A percentile compares a stretch with the other conserved stretches of the same genome.
Evolutionary conservation across 1,284 basidiomycete genomes (phyloP).

Genomic region (Ceratobasidium theobromae): DNA sequence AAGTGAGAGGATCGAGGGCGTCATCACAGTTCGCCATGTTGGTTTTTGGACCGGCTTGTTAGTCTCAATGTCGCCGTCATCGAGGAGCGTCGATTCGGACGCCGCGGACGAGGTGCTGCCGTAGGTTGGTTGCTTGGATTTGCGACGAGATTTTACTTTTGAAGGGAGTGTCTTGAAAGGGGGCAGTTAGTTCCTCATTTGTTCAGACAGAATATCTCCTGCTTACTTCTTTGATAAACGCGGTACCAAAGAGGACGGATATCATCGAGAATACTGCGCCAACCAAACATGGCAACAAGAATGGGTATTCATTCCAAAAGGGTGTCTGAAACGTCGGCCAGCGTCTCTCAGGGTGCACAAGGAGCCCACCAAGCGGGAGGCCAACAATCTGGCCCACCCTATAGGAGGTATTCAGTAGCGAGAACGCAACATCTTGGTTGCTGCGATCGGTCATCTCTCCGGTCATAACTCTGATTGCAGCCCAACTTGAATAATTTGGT

Average conservation of each 20-base stretch:
- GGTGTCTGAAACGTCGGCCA: slow-evolving; percentile 21
- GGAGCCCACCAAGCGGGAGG: slow-evolving; percentile 22
- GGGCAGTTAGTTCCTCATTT: background rate
- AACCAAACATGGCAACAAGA: slow-evolving; percentile 33
- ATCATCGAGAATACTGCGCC: slow-evolving; percentile 20
- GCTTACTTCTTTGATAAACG: slow-evolving; percentile 34
- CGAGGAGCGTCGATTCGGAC: background rate
- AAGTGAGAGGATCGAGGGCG: slow-evolving; percentile 1
- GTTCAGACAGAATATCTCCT: background rate
- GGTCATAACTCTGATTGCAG: slow-evolving; percentile 19
- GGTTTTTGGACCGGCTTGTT: background rate
- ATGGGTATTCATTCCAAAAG: slow-evolving; percentile 29
- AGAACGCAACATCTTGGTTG: slow-evolving; percentile 10
- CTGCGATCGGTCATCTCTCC: slow-evolving; percentile 23
- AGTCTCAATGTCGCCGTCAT: background rate
- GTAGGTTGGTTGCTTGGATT: background rate
- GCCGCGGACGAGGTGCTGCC: background rate
- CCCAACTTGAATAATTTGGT: background rate
- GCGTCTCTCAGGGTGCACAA: slow-evolving; percentile 27
- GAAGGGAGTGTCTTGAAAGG: slow-evolving; percentile 6
- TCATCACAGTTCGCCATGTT: slow-evolving; percentile 6
- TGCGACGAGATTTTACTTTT: slow-evolving; percentile 12
- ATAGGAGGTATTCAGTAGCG: slow-evolving; percentile 12
- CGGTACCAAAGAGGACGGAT: slow-evolving; percentile 26
- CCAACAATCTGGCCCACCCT: slow-evolving; percentile 18